Conservation (phyloP, 257 asterid genomes). For the Ilex aquifolium region DNA sequence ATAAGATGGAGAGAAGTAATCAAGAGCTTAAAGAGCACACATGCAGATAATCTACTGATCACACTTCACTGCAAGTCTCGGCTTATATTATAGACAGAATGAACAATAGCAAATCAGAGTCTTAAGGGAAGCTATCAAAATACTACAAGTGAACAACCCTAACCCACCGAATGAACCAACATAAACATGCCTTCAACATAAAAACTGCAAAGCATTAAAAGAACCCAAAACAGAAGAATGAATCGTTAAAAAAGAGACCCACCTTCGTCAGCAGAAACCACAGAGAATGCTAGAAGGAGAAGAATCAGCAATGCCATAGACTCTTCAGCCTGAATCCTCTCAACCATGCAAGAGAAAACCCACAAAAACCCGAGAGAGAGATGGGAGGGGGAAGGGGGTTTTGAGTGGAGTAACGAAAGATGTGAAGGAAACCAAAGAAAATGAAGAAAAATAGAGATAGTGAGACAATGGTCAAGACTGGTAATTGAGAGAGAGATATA, state of each 20-base stretch:
- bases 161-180: background rate
- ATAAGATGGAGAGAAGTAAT: no score
- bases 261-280: conserved; percentile 81
- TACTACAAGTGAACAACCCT: background rate
- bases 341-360: background rate
- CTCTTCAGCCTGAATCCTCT: background rate
- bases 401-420: conserved; percentile 6
- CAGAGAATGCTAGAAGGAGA: conserved; percentile 48
- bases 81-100: no score
- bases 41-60: background rate
- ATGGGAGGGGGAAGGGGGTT: background rate
- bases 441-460: conserved; percentile 17
- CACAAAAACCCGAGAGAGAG: conserved; percentile 1
- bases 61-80: background rate
- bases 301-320: conserved; percentile 33
- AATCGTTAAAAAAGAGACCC: conserved; percentile 5
- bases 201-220: background rate
- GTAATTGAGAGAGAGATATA: conserved; percentile 19
- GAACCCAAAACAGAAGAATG: background rate
- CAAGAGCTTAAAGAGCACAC: no score
- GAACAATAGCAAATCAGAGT: background rate
- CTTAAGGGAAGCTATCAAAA: background rate
- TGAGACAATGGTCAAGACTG: conserved; percentile 13
- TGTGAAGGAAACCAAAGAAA: conserved; percentile 7
- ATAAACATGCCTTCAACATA: no score